Conservation (phyloP, 1,284 basidiomycete species). For the Xerocomus minutiporus region DNA sequence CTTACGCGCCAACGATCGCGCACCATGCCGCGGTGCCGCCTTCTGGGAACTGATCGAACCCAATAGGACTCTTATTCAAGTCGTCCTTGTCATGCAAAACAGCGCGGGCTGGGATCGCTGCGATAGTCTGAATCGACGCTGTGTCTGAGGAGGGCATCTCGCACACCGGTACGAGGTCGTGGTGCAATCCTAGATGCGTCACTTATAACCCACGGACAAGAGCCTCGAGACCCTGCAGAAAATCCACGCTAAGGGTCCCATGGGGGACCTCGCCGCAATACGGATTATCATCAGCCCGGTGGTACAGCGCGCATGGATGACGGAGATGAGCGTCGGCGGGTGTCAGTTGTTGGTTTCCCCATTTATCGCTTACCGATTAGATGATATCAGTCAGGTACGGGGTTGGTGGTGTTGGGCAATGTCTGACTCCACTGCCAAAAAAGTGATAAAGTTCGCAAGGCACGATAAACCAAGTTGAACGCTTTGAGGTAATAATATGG, state of each 20-base stretch:
- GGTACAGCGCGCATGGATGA: background rate
- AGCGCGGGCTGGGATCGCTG: background rate
- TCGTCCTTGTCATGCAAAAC: background rate
- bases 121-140: background rate
- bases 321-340: background rate
- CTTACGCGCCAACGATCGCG: slow-evolving; percentile 25
- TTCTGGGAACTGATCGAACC: slow-evolving; percentile 23
- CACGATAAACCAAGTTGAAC: background rate
- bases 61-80: background rate
- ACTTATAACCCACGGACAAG: background rate
- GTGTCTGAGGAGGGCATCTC: slow-evolving; percentile 8
- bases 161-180: background rate
- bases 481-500: background rate
- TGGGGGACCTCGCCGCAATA: background rate
- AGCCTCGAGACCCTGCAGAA: background rate
- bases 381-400: background rate
- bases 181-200: background rate
- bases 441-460: background rate
- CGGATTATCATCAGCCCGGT: background rate
- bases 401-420: background rate
- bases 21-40: slow-evolving; percentile 27
- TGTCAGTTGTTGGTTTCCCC: background rate
- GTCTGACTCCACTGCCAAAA: background rate
- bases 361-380: background rate
- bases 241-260: background rate